Evolutionary conservation across 2,329 filamentous ascomycete species (phyloP).

Genomic region (Xylaria sp.): DNA sequence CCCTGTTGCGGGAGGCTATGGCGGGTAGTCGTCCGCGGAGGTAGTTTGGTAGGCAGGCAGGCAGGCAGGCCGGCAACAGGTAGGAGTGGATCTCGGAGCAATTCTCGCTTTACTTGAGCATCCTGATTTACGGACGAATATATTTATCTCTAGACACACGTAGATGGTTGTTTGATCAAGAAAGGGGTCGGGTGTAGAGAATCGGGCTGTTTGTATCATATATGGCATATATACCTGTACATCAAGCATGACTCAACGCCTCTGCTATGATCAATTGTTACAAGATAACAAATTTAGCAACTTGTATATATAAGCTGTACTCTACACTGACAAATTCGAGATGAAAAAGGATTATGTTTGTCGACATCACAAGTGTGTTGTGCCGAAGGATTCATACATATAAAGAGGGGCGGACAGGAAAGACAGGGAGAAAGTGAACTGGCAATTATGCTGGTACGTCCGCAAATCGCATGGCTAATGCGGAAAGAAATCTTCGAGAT

Average conservation of each 20-base stretch:
- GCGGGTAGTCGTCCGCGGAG: not conserved
- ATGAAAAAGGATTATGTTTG: not conserved
- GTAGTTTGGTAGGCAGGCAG: no score
- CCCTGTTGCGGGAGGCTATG: slow-evolving; percentile 28
- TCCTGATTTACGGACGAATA: not conserved
- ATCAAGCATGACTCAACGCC: not conserved
- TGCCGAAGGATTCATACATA: not conserved
- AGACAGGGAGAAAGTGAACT: no score
- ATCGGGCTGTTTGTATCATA: slow-evolving; percentile 26
- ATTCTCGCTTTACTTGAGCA: not conserved
- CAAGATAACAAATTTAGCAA: not conserved
- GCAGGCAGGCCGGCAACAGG: not conserved
- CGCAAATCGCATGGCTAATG: no score
- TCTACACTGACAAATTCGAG: slow-evolving; percentile 10
- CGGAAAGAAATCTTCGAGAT: not conserved
- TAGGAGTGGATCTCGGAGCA: not conserved
- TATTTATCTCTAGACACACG: not conserved
- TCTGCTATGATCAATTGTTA: not conserved
- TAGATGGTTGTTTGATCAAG: not conserved
- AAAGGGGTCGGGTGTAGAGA: not conserved
- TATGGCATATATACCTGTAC: slow-evolving; percentile 11
- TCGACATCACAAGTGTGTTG: not conserved
- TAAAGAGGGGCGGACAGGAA: no score
- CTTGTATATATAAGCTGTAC: slow-evolving; percentile 30
- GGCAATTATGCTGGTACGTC: no score